Evolutionary conservation across 2,329 filamentous ascomycete species (phyloP), one percentile per base, ranked within the genome.

Genomic region (Microcyclospora pomicola): DNA sequence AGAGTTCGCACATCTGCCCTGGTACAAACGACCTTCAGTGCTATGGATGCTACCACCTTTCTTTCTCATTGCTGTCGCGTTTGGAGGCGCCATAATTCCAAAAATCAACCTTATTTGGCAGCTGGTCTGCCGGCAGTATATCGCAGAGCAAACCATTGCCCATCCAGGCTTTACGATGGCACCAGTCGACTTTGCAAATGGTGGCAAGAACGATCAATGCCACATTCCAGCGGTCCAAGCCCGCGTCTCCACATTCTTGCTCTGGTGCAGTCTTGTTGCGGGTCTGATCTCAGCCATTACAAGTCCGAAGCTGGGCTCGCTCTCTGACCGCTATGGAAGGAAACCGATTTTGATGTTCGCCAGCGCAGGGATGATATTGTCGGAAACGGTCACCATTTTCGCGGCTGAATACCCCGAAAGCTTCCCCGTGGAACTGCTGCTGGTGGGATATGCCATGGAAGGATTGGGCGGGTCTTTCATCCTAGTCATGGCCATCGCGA

Each of bases 381-480:
- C 71, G 35, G 91, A 96, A 58, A 58, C 80, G 31, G 69, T 93
- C 42, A 85, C 80, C 5, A 82, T 94, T 40, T 55, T 91, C 3
- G 78, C 85, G 2, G 86, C 79, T 15, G 80, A 71, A 43, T 86
- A 75, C 49, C 81, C 86, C 0, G 75, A 86, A 9, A 62, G 62
- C 0, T 64, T 94, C 36, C 72, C 80, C 43, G 83, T 93, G 51
- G 77, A 81, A 39, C 82, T 83, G 73, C 65, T 98, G 15, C 64
- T 96, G 5, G 58, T 88, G 1, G 84, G 84, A 9, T 74, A 78
- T 28, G 67, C 82, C 9, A 67, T 87, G 33, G 91, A 98, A 54
- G 91, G 91, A 4, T 54, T 94, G 5, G 77, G 77, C 9, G 91
- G 91, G 6, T 94, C 87, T 1, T 94, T 95, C 56, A 93, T 86